phyloP scores from a whole-genome alignment of 2,329 filamentous ascomycete species.

The Amauroascus verrucosus region DNA sequence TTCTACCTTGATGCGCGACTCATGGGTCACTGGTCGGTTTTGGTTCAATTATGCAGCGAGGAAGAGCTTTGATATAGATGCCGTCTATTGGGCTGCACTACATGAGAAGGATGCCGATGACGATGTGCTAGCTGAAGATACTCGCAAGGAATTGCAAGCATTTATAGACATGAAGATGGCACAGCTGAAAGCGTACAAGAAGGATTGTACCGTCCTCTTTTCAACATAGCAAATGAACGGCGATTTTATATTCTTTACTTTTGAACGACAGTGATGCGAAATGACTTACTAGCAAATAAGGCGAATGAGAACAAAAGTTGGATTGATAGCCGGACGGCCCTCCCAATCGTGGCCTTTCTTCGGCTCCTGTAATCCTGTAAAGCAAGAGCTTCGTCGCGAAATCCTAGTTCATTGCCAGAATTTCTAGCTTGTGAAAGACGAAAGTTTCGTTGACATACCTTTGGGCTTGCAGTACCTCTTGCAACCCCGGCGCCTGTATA shows the following conservation, averaged over 20 bases:
- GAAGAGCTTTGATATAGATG: slow-evolving; percentile 22
- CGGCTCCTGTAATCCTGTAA: too few species aligned
- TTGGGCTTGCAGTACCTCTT: too few species aligned
- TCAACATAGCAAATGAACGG: not conserved
- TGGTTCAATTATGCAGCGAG: slow-evolving; percentile 17
- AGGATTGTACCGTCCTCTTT: not conserved
- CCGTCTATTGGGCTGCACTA: slow-evolving; percentile 18
- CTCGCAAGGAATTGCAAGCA: not conserved
- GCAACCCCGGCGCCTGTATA: too few species aligned
- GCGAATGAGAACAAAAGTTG: not conserved
- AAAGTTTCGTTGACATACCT: too few species aligned
- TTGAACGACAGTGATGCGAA: too few species aligned
- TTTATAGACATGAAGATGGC: not conserved
- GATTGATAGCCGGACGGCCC: not conserved
- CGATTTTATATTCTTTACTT: not conserved
- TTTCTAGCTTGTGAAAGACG: too few species aligned
- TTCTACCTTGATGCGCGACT: slow-evolving; percentile 17
- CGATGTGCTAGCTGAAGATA: too few species aligned
- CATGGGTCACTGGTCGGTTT: slow-evolving; percentile 17
- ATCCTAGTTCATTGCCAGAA: too few species aligned
- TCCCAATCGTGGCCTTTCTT: too few species aligned
- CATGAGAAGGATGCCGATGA: too few species aligned
- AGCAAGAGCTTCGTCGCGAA: too few species aligned
- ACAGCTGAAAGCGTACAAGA: not conserved
- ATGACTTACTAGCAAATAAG: not conserved